Base-by-base conservation (phyloP, 495 filamentous ascomycete genomes). In the Oidiodendron maius region DNA sequence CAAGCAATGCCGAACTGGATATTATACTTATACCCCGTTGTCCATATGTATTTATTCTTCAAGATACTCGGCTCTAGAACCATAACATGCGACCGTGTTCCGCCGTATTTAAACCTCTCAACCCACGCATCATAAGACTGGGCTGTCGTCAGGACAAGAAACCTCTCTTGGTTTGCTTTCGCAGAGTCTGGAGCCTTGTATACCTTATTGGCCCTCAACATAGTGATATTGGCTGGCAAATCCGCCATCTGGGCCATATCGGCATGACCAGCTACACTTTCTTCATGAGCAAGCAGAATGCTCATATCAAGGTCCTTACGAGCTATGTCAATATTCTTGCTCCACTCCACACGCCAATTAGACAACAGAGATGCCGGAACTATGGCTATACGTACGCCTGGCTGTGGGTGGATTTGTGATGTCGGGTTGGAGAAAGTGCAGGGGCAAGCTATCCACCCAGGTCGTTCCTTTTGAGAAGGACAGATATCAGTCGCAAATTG, bases 401-500 rank as follows among this genome's bases (percentile, higher is more conserved):
- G 39, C 21, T 53, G 20, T 2, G 44, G 25, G 1, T 8, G 2
- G 44, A 53, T 53, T 17, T 25, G 17, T 9, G 51, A 53, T 11
- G 51, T 48, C 1, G 40, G 37, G 34, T 30, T 53, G 8, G 26
- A 26, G 13, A 38, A 25, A 11, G 23, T 22, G 25, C 51, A 54
- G 10, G 51, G 51, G 26, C 51, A 54, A 12, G 39, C 16, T 12
- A 54, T 54, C 51, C 51, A 54, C 13, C 46, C 46, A 17, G 22
- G 1, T 26, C 23, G 21, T 0, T 20, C 18, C 22, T 22, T 42
- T 11, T 10, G 11, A 18, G 3, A 40, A 20, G 46, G 46, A 21
- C 46, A 50, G 3, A 20, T 17, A n/a, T 16, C 40, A 2, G 1
- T 10, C 2, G 1, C 2, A 8, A 15, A 17, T 40, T 49, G 46